These are phyloP conservation scores for Omphalotus olearius DNA, from an alignment of 1,284 basidiomycete species.

Conservation along the genomic window DNA sequence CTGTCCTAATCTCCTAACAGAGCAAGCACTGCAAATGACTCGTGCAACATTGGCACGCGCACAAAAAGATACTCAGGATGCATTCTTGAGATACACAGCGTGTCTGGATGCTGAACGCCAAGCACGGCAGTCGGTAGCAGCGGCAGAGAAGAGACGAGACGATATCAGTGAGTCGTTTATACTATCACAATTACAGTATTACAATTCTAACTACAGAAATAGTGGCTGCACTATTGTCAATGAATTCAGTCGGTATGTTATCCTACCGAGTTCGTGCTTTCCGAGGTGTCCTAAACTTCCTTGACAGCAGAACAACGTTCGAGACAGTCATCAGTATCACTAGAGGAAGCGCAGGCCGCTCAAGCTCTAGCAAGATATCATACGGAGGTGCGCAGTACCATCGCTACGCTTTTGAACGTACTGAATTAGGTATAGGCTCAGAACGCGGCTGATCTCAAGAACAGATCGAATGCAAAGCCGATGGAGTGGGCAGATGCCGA, in stretches of 20 bases:
- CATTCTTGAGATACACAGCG: slow-evolving; percentile 63
- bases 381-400: slow-evolving; percentile 27
- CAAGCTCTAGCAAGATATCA: slow-evolving; percentile 37
- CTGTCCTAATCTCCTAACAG: slow-evolving; percentile 22
- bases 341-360: slow-evolving; percentile 32
- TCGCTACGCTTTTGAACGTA: background rate
- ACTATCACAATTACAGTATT: background rate
- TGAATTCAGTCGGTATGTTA: slow-evolving; percentile 35
- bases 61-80: slow-evolving; percentile 67
- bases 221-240: slow-evolving; percentile 51
- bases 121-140: slow-evolving; percentile 56
- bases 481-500: slow-evolving; percentile 51
- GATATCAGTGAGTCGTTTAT: slow-evolving; percentile 49
- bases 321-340: slow-evolving; percentile 43
- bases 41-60: slow-evolving; percentile 47
- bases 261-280: slow-evolving; percentile 2
- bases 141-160: slow-evolving; percentile 66
- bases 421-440: slow-evolving; percentile 15
- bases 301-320: slow-evolving; percentile 28
- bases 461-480: slow-evolving; percentile 39
- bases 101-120: slow-evolving; percentile 64
- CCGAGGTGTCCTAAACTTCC: slow-evolving; percentile 8
- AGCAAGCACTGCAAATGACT: slow-evolving; percentile 42
- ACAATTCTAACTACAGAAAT: slow-evolving; percentile 13
- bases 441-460: slow-evolving; percentile 33